Evolutionary conservation across 257 asterid genomes (phyloP).

Genomic region (Jacaranda mimosifolia): DNA sequence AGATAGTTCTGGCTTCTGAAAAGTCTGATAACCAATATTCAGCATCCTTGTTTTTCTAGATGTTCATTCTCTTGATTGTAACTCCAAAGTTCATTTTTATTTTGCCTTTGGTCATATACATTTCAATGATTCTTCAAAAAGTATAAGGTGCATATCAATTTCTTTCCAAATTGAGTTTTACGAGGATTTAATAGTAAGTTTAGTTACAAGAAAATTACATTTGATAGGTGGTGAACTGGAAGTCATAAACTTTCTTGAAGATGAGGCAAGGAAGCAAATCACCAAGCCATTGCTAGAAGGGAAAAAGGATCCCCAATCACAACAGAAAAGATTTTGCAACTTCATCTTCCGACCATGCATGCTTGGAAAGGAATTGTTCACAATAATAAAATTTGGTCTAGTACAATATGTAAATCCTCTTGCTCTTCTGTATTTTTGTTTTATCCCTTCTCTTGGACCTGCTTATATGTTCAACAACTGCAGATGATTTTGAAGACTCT

Average conservation of each 20-base stretch:
- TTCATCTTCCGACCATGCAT: constrained; percentile 68
- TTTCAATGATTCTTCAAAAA: constrained; percentile 2
- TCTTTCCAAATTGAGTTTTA: background rate
- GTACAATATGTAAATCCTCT: constrained; percentile 81
- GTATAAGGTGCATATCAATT: background rate
- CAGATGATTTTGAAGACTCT: constrained; percentile 97
- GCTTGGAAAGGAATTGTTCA: constrained; percentile 73
- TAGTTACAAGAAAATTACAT: constrained; percentile 27
- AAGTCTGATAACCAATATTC: background rate
- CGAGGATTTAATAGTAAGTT: constrained; percentile 1
- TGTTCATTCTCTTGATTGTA: background rate
- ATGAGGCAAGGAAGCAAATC: constrained; percentile 63
- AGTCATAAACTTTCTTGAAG: constrained; percentile 73
- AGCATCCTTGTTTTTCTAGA: background rate
- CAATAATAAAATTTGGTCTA: constrained; percentile 83
- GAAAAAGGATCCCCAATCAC: constrained; percentile 35
- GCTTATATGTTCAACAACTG: constrained; percentile 25
- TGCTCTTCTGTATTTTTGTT: background rate
- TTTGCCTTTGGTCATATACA: background rate
- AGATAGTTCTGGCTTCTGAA: constrained; percentile 1
- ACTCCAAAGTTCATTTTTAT: background rate
- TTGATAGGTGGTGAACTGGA: constrained; percentile 77
- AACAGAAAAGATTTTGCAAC: constrained; percentile 52
- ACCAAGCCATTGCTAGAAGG: constrained; percentile 73
- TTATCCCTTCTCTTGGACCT: background rate